phyloP scores from a whole-genome alignment of 2,329 filamentous ascomycete genomes.

The Seiridium unicorne region DNA sequence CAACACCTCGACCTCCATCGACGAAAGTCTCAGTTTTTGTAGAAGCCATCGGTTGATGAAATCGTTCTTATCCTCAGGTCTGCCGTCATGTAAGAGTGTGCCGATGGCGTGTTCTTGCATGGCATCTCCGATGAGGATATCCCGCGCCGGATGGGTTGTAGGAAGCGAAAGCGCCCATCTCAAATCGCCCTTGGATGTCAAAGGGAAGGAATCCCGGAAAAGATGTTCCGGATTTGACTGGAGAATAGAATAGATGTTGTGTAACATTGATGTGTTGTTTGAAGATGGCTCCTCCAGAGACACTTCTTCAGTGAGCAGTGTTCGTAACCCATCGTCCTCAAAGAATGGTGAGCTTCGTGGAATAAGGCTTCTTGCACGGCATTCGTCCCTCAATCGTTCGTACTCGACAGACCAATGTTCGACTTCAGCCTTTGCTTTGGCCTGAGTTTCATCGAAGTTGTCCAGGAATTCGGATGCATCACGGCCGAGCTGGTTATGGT shows the following conservation, averaged over 20 bases:
- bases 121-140: neutral
- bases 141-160: neutral
- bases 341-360: constrained; percentile 23
- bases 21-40: constrained; percentile 45
- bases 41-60: constrained; percentile 54
- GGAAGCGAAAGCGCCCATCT: neutral
- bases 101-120: constrained; percentile 1
- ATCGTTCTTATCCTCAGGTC: constrained; percentile 34
- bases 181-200: neutral
- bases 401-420: constrained; percentile 31
- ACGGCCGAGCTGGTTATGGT: constrained; percentile 17
- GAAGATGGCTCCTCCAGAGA: neutral
- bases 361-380: constrained; percentile 40
- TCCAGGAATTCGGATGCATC: constrained; percentile 43
- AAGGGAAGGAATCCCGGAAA: neutral
- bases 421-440: constrained; percentile 31
- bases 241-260: neutral
- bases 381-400: constrained; percentile 33
- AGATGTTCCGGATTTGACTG: neutral
- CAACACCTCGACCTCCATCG: constrained; percentile 43
- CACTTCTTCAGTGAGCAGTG: neutral
- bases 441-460: constrained; percentile 37
- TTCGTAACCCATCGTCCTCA: neutral
- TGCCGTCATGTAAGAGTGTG: neutral
- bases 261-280: neutral